Percentiles rank a stretch among this genome's conserved stretches.
These are phyloP conservation scores for Lagenaria siceraria DNA, from an alignment of 306 rosid species.

Conservation along the genomic window DNA sequence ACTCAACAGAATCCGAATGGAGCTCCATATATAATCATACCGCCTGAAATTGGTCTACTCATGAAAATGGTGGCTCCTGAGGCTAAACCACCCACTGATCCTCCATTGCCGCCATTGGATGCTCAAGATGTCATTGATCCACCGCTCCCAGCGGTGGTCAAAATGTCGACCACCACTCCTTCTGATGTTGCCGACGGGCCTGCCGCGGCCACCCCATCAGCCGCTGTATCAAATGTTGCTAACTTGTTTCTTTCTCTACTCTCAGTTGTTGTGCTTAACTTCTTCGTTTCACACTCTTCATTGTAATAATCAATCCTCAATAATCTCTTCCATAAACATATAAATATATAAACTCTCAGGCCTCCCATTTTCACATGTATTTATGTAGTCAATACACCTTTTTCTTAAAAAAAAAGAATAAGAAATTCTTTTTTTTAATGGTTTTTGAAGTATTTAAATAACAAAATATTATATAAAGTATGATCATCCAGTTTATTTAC, in stretches of 20 bases:
- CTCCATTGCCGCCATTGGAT: conserved; percentile 45
- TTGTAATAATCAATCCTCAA: conserved; percentile 4
- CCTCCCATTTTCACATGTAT: neutral
- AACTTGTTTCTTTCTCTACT: conserved; percentile 17
- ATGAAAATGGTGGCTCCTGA: neutral
- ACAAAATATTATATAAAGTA: neutral
- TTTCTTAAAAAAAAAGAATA: neutral
- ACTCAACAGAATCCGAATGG: neutral
- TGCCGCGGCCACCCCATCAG: conserved; percentile 3
- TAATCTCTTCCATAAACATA: neutral
- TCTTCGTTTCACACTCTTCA: conserved; percentile 1
- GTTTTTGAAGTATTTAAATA: neutral
- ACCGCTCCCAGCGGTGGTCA: conserved; percentile 58
- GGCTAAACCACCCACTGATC: conserved; percentile 20
- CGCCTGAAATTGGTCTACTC: conserved; percentile 41
- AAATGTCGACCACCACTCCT: neutral
- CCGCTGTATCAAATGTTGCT: conserved; percentile 18
- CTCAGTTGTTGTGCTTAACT: conserved; percentile 15
- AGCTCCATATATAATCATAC: conserved; percentile 22
- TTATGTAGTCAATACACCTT: neutral
- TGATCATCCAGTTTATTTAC: too few relatives aligned
- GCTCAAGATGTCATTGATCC: conserved; percentile 39
- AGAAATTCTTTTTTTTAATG: too few relatives aligned
- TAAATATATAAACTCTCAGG: neutral
- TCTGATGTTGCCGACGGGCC: neutral